These are phyloP conservation scores for Kazachstania viticola DNA, from an alignment of 805 yeast genomes.

Conservation along the genomic window DNA sequence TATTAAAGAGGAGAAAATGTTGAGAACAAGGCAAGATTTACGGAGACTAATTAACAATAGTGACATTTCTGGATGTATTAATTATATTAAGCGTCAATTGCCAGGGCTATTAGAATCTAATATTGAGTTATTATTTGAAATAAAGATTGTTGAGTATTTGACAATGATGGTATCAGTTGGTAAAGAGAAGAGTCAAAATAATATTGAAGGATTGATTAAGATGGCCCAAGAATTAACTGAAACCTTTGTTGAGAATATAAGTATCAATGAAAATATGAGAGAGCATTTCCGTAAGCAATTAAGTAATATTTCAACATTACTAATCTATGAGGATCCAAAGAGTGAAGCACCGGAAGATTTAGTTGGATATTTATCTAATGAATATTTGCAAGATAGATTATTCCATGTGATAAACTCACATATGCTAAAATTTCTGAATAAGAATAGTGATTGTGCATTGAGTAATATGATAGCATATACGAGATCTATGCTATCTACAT, in stretches of 20 bases:
- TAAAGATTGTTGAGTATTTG: conserved; percentile 18
- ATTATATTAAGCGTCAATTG: conserved; percentile 24
- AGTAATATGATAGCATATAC: conserved; percentile 35
- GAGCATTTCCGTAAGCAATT: conserved; percentile 29
- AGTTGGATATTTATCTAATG: conserved; percentile 14
- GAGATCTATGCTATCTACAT: conserved; percentile 24
- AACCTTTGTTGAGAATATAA: conserved; percentile 13
- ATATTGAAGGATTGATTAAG: conserved; percentile 10
- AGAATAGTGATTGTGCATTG: conserved; percentile 32
- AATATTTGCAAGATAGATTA: conserved; percentile 21
- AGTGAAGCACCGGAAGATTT: conserved; percentile 25
- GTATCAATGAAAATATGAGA: conserved; percentile 14
- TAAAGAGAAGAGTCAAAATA: conserved; percentile 4
- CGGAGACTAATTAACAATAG: conserved; percentile 33
- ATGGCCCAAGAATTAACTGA: conserved; percentile 18
- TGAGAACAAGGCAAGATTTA: conserved; percentile 35
- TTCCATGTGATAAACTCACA: conserved; percentile 27
- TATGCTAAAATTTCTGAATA: conserved; percentile 33
- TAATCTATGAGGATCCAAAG: conserved; percentile 44
- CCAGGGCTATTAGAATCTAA: conserved; percentile 17
- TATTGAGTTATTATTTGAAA: conserved; percentile 19
- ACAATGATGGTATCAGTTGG: conserved; percentile 7
- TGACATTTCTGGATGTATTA: conserved; percentile 34
- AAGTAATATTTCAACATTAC: conserved; percentile 36
- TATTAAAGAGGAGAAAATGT: conserved; percentile 26